Conservation (phyloP, 176 grass and related monocot species). For the Calamus simplicifolius region DNA sequence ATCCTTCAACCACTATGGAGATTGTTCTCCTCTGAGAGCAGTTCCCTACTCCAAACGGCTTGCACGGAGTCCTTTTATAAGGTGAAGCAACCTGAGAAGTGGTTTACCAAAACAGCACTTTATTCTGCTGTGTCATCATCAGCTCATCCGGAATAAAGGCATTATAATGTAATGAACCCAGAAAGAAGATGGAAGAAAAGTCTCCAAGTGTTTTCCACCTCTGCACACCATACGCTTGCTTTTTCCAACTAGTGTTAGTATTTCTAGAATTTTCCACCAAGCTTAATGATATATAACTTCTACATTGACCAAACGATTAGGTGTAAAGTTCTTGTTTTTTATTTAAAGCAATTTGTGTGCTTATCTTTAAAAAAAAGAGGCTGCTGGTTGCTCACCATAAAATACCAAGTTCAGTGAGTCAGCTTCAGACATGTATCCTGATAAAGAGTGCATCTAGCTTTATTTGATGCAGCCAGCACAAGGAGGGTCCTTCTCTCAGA, state of each 20-base stretch:
- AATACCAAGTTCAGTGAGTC: no score
- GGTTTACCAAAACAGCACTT: slow-evolving; percentile 1
- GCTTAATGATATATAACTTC: no score
- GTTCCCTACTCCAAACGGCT: slow-evolving; percentile 18
- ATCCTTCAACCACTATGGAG: background rate
- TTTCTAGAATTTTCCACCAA: no score
- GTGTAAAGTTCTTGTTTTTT: no score
- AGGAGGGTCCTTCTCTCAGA: no score
- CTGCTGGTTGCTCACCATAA: no score
- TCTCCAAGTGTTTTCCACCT: slow-evolving; percentile 20
- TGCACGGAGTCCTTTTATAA: slow-evolving; percentile 27
- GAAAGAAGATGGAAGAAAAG: slow-evolving; percentile 19
- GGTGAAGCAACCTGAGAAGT: slow-evolving; percentile 8
- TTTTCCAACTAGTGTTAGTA: slow-evolving; percentile 11
- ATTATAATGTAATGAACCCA: slow-evolving; percentile 17
- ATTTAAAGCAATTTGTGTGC: no score
- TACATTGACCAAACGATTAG: no score
- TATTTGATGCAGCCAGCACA: no score
- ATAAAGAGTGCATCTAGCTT: no score
- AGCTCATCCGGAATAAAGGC: slow-evolving; percentile 34
- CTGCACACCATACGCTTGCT: background rate
- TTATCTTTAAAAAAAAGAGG: no score
- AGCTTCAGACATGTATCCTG: no score
- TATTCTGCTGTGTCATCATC: slow-evolving; percentile 34
- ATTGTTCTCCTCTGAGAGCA: slow-evolving; percentile 26